Conservation (phyloP, 805 yeast species). For the Candida pini region DNA sequence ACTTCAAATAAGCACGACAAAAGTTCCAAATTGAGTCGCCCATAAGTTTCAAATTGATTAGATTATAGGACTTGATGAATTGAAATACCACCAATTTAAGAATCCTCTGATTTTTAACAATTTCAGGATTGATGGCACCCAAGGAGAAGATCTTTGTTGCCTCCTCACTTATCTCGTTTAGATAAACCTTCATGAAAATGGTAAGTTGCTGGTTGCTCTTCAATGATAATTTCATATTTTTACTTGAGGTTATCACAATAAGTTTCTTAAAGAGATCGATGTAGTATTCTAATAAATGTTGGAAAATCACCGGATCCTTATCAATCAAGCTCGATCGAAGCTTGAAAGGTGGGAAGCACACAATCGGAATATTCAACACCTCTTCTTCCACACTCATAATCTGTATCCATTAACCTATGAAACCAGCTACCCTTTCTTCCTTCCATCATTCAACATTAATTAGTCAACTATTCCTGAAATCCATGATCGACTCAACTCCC, state of each 20-base stretch:
- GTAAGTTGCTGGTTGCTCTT: conserved; percentile 56
- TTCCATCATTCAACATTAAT: too few species aligned
- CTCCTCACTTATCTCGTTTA: conserved; percentile 59
- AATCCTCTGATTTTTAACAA: conserved; percentile 42
- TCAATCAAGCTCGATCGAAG: conserved; percentile 73
- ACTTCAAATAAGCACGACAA: conserved; percentile 44
- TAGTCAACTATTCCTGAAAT: too few species aligned
- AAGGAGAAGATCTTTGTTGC: conserved; percentile 55
- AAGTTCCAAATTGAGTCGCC: conserved; percentile 66
- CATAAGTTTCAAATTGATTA: conserved; percentile 48
- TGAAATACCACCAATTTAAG: conserved; percentile 47
- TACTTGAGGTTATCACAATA: conserved; percentile 22
- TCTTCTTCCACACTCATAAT: too few species aligned
- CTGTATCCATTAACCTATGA: too few species aligned
- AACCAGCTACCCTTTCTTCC: too few species aligned
- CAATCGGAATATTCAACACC: conserved; percentile 46
- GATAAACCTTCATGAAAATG: conserved; percentile 49
- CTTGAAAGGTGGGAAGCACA: conserved; percentile 69
- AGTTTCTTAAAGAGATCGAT: conserved; percentile 47
- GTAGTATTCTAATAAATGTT: conserved; percentile 61
- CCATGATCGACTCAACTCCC: too few species aligned
- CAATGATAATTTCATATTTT: conserved; percentile 36
- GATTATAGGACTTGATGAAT: conserved; percentile 45
- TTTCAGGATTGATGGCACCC: conserved; percentile 70
- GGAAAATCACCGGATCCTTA: conserved; percentile 82